A percentile compares a stretch with the other conserved stretches of the same genome.
phyloP scores from a whole-genome alignment of 2,329 filamentous ascomycete genomes.

The Microthyrium microscopicum region DNA sequence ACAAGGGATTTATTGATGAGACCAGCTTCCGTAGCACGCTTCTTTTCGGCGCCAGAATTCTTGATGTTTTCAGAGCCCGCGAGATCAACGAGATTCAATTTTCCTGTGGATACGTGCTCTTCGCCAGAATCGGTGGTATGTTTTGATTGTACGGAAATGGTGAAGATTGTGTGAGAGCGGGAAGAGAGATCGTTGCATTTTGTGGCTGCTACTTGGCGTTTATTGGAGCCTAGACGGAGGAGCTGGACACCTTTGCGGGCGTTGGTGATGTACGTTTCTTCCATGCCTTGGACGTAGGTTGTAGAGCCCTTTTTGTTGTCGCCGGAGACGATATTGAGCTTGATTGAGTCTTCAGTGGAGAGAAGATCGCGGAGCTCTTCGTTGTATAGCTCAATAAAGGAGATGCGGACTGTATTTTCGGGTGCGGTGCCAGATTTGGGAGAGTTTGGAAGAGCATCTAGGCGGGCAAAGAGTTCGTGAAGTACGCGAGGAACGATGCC shows the following conservation, averaged over 20 bases:
- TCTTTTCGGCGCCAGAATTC: conserved; percentile 92
- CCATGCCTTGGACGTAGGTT: conserved; percentile 93
- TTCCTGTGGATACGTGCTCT: conserved; percentile 78
- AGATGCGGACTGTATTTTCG: conserved; percentile 89
- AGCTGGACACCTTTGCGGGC: conserved; percentile 77
- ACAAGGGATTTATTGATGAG: conserved; percentile 96
- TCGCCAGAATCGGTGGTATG: conserved; percentile 67
- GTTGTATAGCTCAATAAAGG: conserved; percentile 97
- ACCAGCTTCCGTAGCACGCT: conserved; percentile 85
- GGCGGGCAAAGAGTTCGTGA: conserved; percentile 69
- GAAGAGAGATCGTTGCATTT: conserved; percentile 98
- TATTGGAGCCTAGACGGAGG: conserved; percentile 75
- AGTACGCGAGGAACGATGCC: conserved; percentile 90
- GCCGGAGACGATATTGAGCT: conserved; percentile 93
- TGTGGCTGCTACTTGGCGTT: conserved; percentile 96
- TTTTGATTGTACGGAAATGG: conserved; percentile 82
- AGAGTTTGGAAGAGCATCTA: too few relatives aligned
- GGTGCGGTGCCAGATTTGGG: conserved; percentile 56
- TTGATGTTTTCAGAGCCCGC: conserved; percentile 97
- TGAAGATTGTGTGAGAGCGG: conserved; percentile 93
- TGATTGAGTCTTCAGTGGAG: conserved; percentile 61
- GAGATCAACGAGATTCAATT: conserved; percentile 90
- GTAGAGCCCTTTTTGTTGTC: conserved; percentile 70
- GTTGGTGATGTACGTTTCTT: conserved; percentile 80
- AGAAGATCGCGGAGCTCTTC: conserved; percentile 88